Percentiles rank a stretch among this genome's conserved stretches.
These are phyloP conservation scores for Talaromyces pinophilus DNA, from an alignment of 2,329 filamentous ascomycete species.

Conservation along the genomic window DNA sequence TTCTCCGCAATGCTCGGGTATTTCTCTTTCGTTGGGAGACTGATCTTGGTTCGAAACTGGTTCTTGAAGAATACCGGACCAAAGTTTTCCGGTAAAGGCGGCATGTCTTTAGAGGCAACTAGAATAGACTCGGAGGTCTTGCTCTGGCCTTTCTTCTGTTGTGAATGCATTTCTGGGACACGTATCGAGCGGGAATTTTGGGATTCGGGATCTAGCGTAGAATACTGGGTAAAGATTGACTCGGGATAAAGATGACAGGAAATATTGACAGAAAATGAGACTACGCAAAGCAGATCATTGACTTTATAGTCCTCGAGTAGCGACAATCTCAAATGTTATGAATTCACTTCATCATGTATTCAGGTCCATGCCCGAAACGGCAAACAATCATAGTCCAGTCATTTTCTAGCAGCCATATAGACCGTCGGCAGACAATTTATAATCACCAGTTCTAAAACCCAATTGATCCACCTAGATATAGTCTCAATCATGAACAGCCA, in stretches of 20 bases:
- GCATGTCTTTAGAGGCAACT: not conserved
- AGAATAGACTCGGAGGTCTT: not conserved
- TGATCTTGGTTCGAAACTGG: not conserved
- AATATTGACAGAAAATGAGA: not conserved
- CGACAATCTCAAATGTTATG: not conserved
- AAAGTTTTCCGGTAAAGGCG: not conserved
- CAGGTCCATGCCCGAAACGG: not conserved
- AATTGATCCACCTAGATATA: not conserved
- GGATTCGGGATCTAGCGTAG: not conserved
- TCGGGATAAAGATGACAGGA: not conserved
- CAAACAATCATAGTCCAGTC: not conserved
- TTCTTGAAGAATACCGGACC: not conserved
- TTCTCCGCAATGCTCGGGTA: not conserved
- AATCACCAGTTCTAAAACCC: not conserved
- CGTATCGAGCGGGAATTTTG: not conserved
- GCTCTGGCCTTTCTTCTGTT: not conserved
- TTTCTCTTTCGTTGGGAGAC: not conserved
- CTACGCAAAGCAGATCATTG: not conserved
- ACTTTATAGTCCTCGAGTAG: not conserved
- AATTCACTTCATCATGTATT: not conserved
- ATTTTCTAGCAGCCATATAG: not conserved
- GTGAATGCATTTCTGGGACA: not conserved
- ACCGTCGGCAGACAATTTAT: not conserved
- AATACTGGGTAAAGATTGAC: not conserved
- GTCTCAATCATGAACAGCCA: not conserved